Evolutionary conservation across 805 yeast genomes (phyloP).

Genomic region (Vanderwaltozyma yarrowii): DNA sequence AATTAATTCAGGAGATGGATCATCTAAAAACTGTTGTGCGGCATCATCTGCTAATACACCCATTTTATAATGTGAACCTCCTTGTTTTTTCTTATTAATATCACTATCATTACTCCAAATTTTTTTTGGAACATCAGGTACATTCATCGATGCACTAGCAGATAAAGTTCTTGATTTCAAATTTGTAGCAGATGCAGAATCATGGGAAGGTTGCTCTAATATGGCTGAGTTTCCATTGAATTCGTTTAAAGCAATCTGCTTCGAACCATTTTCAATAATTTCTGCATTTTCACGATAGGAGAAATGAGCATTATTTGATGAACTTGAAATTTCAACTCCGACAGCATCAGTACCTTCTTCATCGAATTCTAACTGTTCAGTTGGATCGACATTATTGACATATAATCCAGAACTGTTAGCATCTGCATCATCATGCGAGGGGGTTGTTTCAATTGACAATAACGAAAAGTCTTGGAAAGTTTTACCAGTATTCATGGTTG

Average conservation of each 20-base stretch:
- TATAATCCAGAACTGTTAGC: conserved; percentile 10
- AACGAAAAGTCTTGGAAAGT: conserved; percentile 7
- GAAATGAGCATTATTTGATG: conserved; percentile 18
- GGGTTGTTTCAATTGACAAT: conserved; percentile 21
- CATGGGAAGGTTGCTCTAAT: conserved; percentile 12
- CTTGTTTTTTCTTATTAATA: conserved; percentile 2
- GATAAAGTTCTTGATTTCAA: conserved; percentile 14
- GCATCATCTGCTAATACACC: conserved; percentile 39
- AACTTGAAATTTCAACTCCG: background rate
- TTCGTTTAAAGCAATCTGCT: conserved; percentile 24
- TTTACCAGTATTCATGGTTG: conserved; percentile 3
- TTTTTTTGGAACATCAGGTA: conserved; percentile 13
- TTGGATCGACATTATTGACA: conserved; percentile 7
- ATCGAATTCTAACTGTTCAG: background rate
- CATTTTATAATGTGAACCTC: conserved; percentile 30
- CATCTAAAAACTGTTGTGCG: conserved; percentile 32
- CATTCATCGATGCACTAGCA: conserved; percentile 16
- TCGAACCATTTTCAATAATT: conserved; percentile 23
- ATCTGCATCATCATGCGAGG: conserved; percentile 18
- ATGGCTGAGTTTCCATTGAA: conserved; percentile 6
- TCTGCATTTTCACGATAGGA: conserved; percentile 27
- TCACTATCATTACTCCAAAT: background rate
- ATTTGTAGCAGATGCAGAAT: background rate
- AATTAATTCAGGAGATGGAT: conserved; percentile 58
- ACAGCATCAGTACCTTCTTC: conserved; percentile 3